A percentile compares a stretch with the other conserved stretches of the same genome.
Conservation (phyloP, 306 rosid species). For the Ochetophila trinervis region DNA sequence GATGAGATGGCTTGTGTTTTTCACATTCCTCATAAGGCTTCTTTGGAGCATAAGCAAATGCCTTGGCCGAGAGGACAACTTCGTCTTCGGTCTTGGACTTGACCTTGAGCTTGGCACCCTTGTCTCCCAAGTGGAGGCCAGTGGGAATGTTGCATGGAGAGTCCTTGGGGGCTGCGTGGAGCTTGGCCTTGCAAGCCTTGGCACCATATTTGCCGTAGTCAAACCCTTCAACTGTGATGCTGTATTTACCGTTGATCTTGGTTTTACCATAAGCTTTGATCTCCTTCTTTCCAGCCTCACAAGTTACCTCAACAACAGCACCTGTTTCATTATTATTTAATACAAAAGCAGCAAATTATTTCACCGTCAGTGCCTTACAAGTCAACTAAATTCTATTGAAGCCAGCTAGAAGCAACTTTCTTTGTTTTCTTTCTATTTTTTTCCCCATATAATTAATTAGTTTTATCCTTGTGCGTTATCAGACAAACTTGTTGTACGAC, state of each 20-base stretch:
- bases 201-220: constrained; percentile 61
- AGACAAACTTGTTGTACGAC: no score
- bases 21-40: constrained; percentile 58
- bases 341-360: not conserved
- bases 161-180: constrained; percentile 71
- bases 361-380: not conserved
- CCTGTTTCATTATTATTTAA: constrained; percentile 32
- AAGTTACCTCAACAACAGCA: constrained; percentile 75
- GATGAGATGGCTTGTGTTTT: constrained; percentile 48
- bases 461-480: no score
- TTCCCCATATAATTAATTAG: no score
- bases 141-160: constrained; percentile 79
- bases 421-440: no score
- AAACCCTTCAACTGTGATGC: constrained; percentile 50
- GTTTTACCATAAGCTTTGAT: constrained; percentile 72
- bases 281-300: constrained; percentile 58
- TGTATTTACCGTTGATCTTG: constrained; percentile 75
- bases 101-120: constrained; percentile 52
- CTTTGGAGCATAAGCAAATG: constrained; percentile 88
- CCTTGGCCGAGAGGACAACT: constrained; percentile 66
- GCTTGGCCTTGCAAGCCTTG: constrained; percentile 72
- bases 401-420: no score
- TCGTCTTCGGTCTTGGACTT: constrained; percentile 69
- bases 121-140: constrained; percentile 48
- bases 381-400: not conserved